Base-by-base conservation (phyloP, 2,329 filamentous ascomycete genomes). In the Colletotrichum tanaceti region DNA sequence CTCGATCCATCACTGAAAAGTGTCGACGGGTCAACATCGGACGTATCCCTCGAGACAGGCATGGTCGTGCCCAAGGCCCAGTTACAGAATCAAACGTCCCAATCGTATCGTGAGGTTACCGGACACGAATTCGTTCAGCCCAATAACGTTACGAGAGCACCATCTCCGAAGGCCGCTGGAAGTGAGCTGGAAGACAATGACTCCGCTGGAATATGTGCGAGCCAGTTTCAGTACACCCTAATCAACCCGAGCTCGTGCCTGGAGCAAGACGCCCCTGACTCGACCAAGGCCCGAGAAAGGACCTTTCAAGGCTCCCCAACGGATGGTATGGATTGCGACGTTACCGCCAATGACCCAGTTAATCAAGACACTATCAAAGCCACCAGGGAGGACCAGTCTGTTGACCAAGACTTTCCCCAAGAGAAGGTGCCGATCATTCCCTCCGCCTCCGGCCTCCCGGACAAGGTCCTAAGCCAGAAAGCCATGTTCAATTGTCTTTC, bases 401-500 rank as follows among this genome's bases (percentile, higher is more conserved):
- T 24, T 46, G 38, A 60, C 18, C 13, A 52, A 14, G 35, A 32
- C 14, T 32, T 24, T 16, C 38, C 49, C 11, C 24, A 24, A 35
- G 18, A 22, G 16, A 47, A 53, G 14, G 22, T 52, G 24, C 5
- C 24, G 4, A n/a, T 9, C 5, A 18, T 32, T 1, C 47, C 20
- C 10, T 13, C 24, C 50, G 13, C 44, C 14, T 41, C n/a, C 13
- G 4, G 10, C 4, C 47, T 28, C n/a, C 54, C 22, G 5, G 22
- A 22, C 28, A 57, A 66, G n/a, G 18, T 20, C 14, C 38, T 58
- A 14, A 41, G 46, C 11, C 63, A 63, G 50, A 20, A 53, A 41
- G 58, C 11, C n/a, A 46, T 72, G 4, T 52, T 72, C 43, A 67
- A 73, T 28, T 54, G 72, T 35, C 71, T 78, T n/a, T 68, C 75